Evolutionary conservation across 2,329 filamentous ascomycete genomes (phyloP), one percentile per base, ranked within the genome.

Genomic region (Rhexocercosporidium sp.): DNA sequence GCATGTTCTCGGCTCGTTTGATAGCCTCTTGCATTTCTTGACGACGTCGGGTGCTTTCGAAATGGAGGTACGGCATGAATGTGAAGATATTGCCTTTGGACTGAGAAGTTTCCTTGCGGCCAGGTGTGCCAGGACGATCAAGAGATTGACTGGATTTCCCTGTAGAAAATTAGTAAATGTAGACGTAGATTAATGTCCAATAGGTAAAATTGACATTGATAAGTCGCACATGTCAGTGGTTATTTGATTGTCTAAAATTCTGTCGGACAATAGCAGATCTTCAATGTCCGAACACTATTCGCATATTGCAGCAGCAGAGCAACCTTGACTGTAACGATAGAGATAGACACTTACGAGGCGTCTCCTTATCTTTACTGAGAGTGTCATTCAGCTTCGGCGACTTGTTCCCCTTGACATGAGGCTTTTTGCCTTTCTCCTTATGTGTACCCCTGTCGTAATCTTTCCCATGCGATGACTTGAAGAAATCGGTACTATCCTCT

Each of bases 1-100:
- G 57, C 31, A 72, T 46, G 22, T 37, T 69, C 60, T 75, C 71
- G 5, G 73, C 73, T 51, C 67, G 56, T 51, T 71, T 71, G 44
- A 75, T 74, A 7, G 73, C 73, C 44, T 69, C 56, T 53, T 75
- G 69, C 73, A 74, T 75, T 57, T 74, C 70, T 49, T 69, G 62
- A 11, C 70, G 71, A 12, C 70, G 70, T 25, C 66, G 62, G 16
- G 62, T 72, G 12, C 66, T 74, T 59, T 75, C 73, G 54, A 73
- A 75, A 62, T 75, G 73, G 20, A 74, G 65, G 56, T 74, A 75
- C 18, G 73, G 73, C 69, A 75, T 72, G 53, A 73, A 75, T 3
- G 66, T 66, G 37, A 72, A 73, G 3, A 74, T 41, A 63, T 73
- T 75, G 12, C 69, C 70, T 49, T 69, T 71, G 1, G 68, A 27